Conservation (phyloP, 192 early-diverging fungal genomes). For the Coemansia aciculifera region DNA sequence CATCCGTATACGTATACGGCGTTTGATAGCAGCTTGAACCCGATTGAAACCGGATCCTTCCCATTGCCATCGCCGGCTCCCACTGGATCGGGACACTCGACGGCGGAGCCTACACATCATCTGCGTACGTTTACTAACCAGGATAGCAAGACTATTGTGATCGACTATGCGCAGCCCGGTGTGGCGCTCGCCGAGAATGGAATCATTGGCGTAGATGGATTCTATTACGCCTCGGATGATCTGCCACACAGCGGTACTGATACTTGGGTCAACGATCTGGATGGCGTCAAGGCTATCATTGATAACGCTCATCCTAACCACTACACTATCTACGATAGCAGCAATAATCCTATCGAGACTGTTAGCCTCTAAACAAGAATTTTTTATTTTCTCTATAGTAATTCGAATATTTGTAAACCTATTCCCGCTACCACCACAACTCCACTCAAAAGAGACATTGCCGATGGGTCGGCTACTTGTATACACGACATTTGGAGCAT, state of each 20-base stretch:
- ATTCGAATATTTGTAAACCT: constrained; percentile 59
- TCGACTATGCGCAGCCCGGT: constrained; percentile 30
- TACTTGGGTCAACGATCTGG: constrained; percentile 36
- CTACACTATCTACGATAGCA: constrained; percentile 32
- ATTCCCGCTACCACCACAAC: constrained; percentile 60
- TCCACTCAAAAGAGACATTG: constrained; percentile 12
- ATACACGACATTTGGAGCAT: constrained; percentile 54
- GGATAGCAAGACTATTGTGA: constrained; percentile 19
- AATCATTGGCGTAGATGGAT: constrained; percentile 19
- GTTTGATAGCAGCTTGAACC: constrained; percentile 7
- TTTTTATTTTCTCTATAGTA: constrained; percentile 16
- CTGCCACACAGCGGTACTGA: constrained; percentile 6
- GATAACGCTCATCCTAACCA: constrained; percentile 31
- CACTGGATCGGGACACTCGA: not conserved
- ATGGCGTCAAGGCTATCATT: constrained; percentile 20
- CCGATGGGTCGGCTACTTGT: constrained; percentile 68
- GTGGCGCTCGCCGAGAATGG: constrained; percentile 16
- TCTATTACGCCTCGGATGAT: constrained; percentile 20
- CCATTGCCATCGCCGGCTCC: not conserved
- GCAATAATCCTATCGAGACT: constrained; percentile 17
- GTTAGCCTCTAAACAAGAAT: not conserved
- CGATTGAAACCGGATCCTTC: constrained; percentile 10
- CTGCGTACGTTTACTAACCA: constrained; percentile 36
- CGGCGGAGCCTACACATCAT: constrained; percentile 11
- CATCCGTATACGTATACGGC: constrained; percentile 13